phyloP scores from a whole-genome alignment of 1,139 yeast genomes.

The Debaryomyces subglobosus region DNA sequence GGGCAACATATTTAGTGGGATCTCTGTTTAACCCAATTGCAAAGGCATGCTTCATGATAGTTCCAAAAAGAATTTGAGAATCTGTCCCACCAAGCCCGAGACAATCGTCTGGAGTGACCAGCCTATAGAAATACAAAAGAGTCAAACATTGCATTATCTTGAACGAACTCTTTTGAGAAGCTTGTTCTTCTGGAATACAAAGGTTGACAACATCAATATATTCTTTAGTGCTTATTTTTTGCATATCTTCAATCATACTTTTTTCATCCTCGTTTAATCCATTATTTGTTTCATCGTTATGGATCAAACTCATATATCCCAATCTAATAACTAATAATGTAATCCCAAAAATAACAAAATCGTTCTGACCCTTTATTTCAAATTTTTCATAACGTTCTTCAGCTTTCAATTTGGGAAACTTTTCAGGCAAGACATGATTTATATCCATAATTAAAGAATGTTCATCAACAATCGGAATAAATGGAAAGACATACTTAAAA shows the following conservation, averaged over 20 bases:
- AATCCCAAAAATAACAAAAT: slow-evolving; percentile 36
- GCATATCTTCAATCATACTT: slow-evolving; percentile 31
- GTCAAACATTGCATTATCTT: slow-evolving; percentile 37
- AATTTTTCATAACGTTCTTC: slow-evolving; percentile 23
- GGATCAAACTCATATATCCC: slow-evolving; percentile 46
- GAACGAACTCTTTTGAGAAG: slow-evolving; percentile 34
- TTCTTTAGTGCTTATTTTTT: slow-evolving; percentile 26
- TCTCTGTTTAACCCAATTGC: slow-evolving; percentile 50
- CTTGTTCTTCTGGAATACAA: slow-evolving; percentile 35
- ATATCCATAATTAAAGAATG: slow-evolving; percentile 30
- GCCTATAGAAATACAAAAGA: slow-evolving; percentile 39
- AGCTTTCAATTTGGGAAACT: slow-evolving; percentile 26
- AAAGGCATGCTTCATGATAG: slow-evolving; percentile 42
- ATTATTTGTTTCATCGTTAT: slow-evolving; percentile 35
- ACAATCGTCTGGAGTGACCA: slow-evolving; percentile 46
- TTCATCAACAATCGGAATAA: slow-evolving; percentile 43
- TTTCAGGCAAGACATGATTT: slow-evolving; percentile 27
- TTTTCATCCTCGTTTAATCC: slow-evolving; percentile 34
- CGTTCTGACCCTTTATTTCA: slow-evolving; percentile 33
- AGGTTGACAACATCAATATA: slow-evolving; percentile 32
- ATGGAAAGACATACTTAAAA: slow-evolving; percentile 46
- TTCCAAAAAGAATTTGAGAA: slow-evolving; percentile 42
- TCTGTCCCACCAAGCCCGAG: slow-evolving; percentile 50
- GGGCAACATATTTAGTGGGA: slow-evolving; percentile 37
- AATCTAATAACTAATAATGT: slow-evolving; percentile 36